Evolutionary conservation across 805 yeast species (phyloP), one percentile per base, ranked within the genome.

Genomic region (Wickerhamiella brachini): DNA sequence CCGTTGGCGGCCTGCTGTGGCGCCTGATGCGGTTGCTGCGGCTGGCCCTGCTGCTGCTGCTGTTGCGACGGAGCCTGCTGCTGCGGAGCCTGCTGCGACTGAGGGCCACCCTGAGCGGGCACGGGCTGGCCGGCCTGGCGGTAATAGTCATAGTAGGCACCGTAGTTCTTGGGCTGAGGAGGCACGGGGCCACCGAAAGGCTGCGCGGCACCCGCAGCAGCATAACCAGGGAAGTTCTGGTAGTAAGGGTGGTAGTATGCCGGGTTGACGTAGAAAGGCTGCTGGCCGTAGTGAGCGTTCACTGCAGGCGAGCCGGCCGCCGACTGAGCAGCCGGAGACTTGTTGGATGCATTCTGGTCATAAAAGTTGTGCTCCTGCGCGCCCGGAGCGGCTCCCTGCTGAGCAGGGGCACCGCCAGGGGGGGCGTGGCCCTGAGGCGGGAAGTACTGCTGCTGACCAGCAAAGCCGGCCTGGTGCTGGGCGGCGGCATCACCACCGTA

Each of bases 41-140:
- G 47, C 49, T 52, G 59, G 13, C 51, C 49, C 48, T 53, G 58
- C 38, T 54, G 57, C 46, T 56, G 64, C 46, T 54, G 62, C 49
- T 62, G 67, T 46, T 65, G 68, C 55, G 59, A 65, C 29, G 57
- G 63, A 50, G 54, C 49, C 48, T 53, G 58, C 38, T 54, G 57
- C 46, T 56, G 64, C 46, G 54, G 62, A 47, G 60, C 57, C 49
- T 62, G 67, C 47, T 65, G 68, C 55, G 59, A 65, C 29, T 58
- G 63, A 50, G 54, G 60, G 26, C 48, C 54, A 31, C 43, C 49
- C 49, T 54, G 55, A 15, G 45, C 50, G 20, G 45, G 46, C 41
- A 45, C 49, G 38, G 49, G 57, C 13, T 53, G 26, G 26, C 24
- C 37, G 23, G 50, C 54, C 50, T 53, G 58, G 20, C 57, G 57